Base-by-base conservation (phyloP, 208 protist genomes). In the Herpetomonas samuelpessoai region DNA sequence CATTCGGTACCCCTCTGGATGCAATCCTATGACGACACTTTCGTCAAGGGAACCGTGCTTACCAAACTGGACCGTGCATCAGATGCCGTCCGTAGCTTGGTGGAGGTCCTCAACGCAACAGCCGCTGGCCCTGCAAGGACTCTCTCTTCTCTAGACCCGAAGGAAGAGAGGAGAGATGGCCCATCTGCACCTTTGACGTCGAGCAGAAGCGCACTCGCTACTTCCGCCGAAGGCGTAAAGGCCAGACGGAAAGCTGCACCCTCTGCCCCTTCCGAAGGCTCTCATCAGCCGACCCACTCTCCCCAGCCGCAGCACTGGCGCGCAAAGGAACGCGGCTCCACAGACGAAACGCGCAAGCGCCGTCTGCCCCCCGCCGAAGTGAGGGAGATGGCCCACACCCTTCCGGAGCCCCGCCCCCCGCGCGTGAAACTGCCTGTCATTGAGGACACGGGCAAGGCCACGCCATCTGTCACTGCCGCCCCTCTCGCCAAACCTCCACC, bases 351-450 rank as follows among this genome's bases (percentile, higher is more conserved):
- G 10, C 2, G 19, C 7, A 18, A 6, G 9, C 6, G 35, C 9
- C 35, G 35, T 6, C 57, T 90, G 27, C 86, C 86, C 0, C 83
- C 86, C 0, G 62, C 63, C 28, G 83, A 93, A 62, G 86, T 88
- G 57, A 67, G 86, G 10, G 83, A 88, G 57, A 93, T 93, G 86
- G 55, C 72, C 10, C 55, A 76, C 51, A 88, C 86, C 3, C 74
- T 86, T 19, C 83, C 86, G 35, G 77, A 82, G 58, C 73, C 75
- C 44, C 74, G 74, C 2, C 77, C 76, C n/a, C 76, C 74, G 6
- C 75, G 60, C 18, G 75, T 83, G 10, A 50, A 35, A n/a, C 6
- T 53, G 16, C 4, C 44, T 19, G 18, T 6, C 44, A 22, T 22
- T 19, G 18, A 22, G 16, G 35, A 41, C 27, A 30, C 61, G 50